Conservation (phyloP, 805 yeast genomes). For the Cyberlindnera mississippiensis region DNA sequence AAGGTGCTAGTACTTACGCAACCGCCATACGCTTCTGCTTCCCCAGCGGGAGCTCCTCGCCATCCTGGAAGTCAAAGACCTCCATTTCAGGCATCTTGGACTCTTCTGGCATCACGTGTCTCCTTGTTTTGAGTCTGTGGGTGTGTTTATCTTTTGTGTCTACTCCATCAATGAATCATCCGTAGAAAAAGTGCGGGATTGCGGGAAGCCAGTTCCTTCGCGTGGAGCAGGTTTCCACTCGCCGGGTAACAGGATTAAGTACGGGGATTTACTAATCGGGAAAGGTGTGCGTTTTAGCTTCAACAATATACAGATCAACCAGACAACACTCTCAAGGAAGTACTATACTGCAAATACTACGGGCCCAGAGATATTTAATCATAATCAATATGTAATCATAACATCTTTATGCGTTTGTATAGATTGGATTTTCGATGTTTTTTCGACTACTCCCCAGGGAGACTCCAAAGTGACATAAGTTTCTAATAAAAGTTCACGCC, state of each 20-base stretch:
- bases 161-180: background rate
- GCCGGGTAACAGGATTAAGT: background rate
- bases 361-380: constrained; percentile 1
- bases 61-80: constrained; percentile 10
- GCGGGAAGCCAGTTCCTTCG: constrained; percentile 12
- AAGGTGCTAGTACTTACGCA: constrained; percentile 17
- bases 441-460: constrained; percentile 6
- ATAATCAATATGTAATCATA: constrained; percentile 17
- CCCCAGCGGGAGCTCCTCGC: constrained; percentile 11
- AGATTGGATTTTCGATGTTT: constrained; percentile 2
- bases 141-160: background rate
- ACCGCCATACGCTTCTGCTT: constrained; percentile 24
- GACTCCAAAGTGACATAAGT: background rate
- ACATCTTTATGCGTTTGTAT: constrained; percentile 15
- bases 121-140: background rate
- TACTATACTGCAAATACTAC: too few relatives aligned
- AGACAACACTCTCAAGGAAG: too few relatives aligned
- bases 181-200: constrained; percentile 5
- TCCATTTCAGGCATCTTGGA: background rate
- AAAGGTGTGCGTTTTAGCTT: background rate
- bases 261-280: background rate
- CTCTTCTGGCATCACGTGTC: too few relatives aligned
- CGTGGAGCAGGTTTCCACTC: background rate
- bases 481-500: background rate
- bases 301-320: too few relatives aligned